Conservation (phyloP, 2,329 filamentous ascomycete species). For the Cladosporium sp. region DNA sequence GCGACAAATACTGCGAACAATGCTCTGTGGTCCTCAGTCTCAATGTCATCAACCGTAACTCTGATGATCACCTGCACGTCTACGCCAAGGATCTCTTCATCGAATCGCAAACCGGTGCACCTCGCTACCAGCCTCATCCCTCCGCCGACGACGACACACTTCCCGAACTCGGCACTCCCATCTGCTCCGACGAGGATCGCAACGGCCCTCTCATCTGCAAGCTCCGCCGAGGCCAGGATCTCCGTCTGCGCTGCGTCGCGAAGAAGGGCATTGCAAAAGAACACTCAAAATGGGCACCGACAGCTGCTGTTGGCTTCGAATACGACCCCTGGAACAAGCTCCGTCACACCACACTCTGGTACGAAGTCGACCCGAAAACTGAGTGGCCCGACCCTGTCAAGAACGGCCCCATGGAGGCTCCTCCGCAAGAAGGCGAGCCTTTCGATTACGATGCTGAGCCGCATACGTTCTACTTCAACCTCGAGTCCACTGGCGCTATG, state of each 20-base stretch:
- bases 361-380: slow-evolving; percentile 63
- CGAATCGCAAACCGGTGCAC: slow-evolving; percentile 41
- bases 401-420: slow-evolving; percentile 75
- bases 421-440: slow-evolving; percentile 72
- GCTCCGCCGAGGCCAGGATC: slow-evolving; percentile 80
- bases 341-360: slow-evolving; percentile 90
- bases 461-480: slow-evolving; percentile 78
- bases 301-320: slow-evolving; percentile 88
- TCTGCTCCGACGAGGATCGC: slow-evolving; percentile 77
- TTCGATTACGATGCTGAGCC: slow-evolving; percentile 91
- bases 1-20: slow-evolving; percentile 88
- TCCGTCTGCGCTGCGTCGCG: slow-evolving; percentile 85
- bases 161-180: slow-evolving; percentile 60
- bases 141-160: slow-evolving; percentile 65
- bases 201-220: slow-evolving; percentile 86
- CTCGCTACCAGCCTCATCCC: slow-evolving; percentile 72
- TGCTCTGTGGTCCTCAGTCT: slow-evolving; percentile 83
- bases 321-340: slow-evolving; percentile 98
- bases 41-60: slow-evolving; percentile 65
- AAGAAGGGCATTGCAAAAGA: slow-evolving; percentile 99
- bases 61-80: slow-evolving; percentile 86
- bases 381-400: slow-evolving; percentile 32
- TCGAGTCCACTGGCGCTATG: slow-evolving; percentile 82
- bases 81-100: slow-evolving; percentile 86
- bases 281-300: slow-evolving; percentile 96